phyloP scores from a whole-genome alignment of 441 rosid genomes.

The Gossypium davidsonii region DNA sequence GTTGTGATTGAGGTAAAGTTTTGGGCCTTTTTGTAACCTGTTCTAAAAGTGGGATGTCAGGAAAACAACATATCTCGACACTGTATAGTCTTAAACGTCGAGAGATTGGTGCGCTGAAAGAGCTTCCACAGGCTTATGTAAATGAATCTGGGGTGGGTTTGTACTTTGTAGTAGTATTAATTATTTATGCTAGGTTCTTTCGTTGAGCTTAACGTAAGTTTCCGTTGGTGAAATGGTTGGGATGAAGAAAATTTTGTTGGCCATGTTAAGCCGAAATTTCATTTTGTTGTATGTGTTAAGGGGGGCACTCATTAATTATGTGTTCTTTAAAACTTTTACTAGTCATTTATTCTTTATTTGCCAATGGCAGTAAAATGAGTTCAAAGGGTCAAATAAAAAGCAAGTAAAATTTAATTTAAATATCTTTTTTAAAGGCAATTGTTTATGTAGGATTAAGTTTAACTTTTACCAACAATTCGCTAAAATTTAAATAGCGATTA shows the following conservation, averaged over 20 bases:
- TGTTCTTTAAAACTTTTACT: not conserved
- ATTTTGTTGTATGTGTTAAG: not conserved
- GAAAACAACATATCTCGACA: not conserved
- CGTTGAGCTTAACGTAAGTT: not conserved
- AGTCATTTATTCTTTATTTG: not conserved
- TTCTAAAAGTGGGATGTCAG: not conserved
- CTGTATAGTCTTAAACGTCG: slow-evolving; percentile 14
- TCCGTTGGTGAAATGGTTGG: not conserved
- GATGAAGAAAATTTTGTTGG: not conserved
- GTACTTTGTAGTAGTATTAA: not conserved
- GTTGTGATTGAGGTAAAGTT: slow-evolving; percentile 29
- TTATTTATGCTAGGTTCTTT: not conserved
- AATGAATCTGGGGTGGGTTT: not conserved
- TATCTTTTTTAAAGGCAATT: no score
- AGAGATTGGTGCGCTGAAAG: not conserved
- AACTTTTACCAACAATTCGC: no score
- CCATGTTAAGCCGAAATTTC: not conserved
- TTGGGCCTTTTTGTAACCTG: not conserved
- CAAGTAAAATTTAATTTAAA: not conserved
- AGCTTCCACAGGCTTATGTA: not conserved
- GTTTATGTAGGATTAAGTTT: no score
- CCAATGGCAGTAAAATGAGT: not conserved
- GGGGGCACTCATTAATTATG: not conserved
- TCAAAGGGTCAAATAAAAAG: not conserved
- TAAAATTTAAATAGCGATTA: no score